Evolutionary conservation across 768 basidiomycete genomes (phyloP).

Genomic region (Podaxis sp.): DNA sequence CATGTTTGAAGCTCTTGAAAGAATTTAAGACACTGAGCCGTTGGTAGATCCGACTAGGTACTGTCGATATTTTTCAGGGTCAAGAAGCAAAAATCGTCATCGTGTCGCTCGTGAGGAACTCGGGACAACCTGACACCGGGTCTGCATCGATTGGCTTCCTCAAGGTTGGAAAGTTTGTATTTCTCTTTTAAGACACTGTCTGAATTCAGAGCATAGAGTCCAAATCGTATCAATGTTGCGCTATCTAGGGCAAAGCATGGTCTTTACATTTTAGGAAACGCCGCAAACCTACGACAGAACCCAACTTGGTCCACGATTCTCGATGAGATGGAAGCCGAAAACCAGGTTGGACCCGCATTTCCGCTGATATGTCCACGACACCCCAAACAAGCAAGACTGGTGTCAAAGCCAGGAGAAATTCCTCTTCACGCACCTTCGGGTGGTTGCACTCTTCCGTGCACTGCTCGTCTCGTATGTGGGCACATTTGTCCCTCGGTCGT

Average conservation of each 20-base stretch:
- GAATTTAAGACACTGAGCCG: neutral
- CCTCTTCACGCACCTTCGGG: slow-evolving; percentile 56
- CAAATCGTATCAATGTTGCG: slow-evolving; percentile 63
- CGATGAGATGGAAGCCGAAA: slow-evolving; percentile 49
- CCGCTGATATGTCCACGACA: slow-evolving; percentile 62
- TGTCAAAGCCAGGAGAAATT: slow-evolving; percentile 54
- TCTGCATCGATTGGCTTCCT: slow-evolving; percentile 65
- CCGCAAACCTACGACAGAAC: slow-evolving; percentile 47
- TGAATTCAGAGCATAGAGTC: slow-evolving; percentile 35
- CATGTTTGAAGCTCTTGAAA: too few species aligned
- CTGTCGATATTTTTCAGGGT: slow-evolving; percentile 80
- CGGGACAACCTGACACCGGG: slow-evolving; percentile 41
- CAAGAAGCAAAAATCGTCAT: slow-evolving; percentile 74
- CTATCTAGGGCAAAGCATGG: slow-evolving; percentile 75
- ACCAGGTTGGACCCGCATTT: slow-evolving; percentile 30
- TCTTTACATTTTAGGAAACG: slow-evolving; percentile 72
- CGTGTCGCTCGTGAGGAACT: slow-evolving; percentile 72
- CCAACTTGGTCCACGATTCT: slow-evolving; percentile 51
- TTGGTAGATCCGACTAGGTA: slow-evolving; percentile 62
- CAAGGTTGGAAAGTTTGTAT: slow-evolving; percentile 42
- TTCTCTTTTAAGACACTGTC: neutral
- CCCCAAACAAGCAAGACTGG: slow-evolving; percentile 36
- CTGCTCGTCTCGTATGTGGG: slow-evolving; percentile 54
- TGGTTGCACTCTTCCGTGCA: slow-evolving; percentile 62
- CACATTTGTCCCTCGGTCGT: slow-evolving; percentile 67